phyloP scores from a whole-genome alignment of 2,329 filamentous ascomycete genomes.

The Cylindrodendrum hubeiense region DNA sequence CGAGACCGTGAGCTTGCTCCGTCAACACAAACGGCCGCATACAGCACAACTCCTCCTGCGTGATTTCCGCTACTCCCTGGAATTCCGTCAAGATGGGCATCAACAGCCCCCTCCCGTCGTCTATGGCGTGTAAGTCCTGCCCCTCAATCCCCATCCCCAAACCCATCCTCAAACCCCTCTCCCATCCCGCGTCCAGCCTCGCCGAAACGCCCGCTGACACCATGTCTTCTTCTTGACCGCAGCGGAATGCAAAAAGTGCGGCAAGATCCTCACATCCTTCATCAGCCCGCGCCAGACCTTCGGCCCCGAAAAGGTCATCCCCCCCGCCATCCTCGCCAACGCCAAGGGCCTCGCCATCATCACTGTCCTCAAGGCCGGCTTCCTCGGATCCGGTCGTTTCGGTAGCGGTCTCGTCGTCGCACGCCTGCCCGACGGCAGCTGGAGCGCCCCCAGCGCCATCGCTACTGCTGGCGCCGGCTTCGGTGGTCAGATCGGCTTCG shows the following conservation, averaged over 20 bases:
- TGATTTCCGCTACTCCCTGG: slow-evolving; percentile 6
- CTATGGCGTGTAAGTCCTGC: slow-evolving; percentile 73
- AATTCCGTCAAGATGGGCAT: slow-evolving; percentile 64
- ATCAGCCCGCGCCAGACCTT: slow-evolving; percentile 94
- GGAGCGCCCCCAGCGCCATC: slow-evolving; percentile 87
- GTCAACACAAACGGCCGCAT: slow-evolving; percentile 14
- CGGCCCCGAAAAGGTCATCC: slow-evolving; percentile 97
- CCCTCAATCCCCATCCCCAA: slow-evolving; percentile 30
- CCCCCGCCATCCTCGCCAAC: slow-evolving; percentile 86
- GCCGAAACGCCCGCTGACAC: slow-evolving; percentile 26
- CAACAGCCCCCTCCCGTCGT: slow-evolving; percentile 76
- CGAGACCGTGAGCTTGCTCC: slow-evolving; percentile 20
- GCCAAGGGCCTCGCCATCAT: slow-evolving; percentile 93
- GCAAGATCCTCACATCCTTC: slow-evolving; percentile 95
- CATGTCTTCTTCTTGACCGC: slow-evolving; percentile 29
- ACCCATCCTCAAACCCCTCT: slow-evolving; percentile 29
- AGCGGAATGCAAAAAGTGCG: slow-evolving; percentile 98
- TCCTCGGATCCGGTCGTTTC: slow-evolving; percentile 85
- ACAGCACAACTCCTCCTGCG: slow-evolving; percentile 6
- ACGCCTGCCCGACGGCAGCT: slow-evolving; percentile 79
- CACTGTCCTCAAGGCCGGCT: slow-evolving; percentile 88
- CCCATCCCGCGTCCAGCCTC: slow-evolving; percentile 1
- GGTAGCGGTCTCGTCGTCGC: slow-evolving; percentile 87
- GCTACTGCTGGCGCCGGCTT: slow-evolving; percentile 85
- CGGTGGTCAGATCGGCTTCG: slow-evolving; percentile 88